A percentile compares a stretch with the other conserved stretches of the same genome.
These are phyloP conservation scores for Talaromyces proteolyticus DNA, from an alignment of 495 filamentous ascomycete species.

Conservation along the genomic window DNA sequence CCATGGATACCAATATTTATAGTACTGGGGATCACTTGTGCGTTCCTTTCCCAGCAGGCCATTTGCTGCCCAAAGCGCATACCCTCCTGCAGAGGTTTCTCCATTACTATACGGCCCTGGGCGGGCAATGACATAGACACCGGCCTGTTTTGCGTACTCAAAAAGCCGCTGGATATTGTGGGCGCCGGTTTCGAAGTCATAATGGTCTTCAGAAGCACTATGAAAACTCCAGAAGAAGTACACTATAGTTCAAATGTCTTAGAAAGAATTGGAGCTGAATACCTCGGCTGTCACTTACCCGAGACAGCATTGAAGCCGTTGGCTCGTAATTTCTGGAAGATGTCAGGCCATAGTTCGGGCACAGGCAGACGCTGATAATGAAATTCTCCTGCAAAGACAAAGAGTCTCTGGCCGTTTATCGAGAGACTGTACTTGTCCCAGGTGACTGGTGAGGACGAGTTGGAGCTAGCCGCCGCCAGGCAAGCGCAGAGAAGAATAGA, in stretches of 20 bases:
- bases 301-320: constrained; percentile 50
- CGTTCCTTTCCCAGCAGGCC: constrained; percentile 40
- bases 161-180: constrained; percentile 49
- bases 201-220: constrained; percentile 35
- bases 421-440: constrained; percentile 57
- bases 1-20: constrained; percentile 38
- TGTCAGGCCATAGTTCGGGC: constrained; percentile 54
- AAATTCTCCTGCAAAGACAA: constrained; percentile 53
- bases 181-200: constrained; percentile 51
- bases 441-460: constrained; percentile 7
- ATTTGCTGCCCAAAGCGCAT: constrained; percentile 46
- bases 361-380: constrained; percentile 53
- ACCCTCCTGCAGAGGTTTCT: constrained; percentile 42
- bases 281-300: not conserved
- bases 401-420: constrained; percentile 49
- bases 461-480: not conserved
- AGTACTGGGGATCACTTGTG: constrained; percentile 34
- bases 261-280: constrained; percentile 16
- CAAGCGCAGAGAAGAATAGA: too few species aligned
- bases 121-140: constrained; percentile 52
- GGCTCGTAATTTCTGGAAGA: constrained; percentile 58
- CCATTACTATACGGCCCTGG: constrained; percentile 58
- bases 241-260: constrained; percentile 27
- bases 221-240: constrained; percentile 56
- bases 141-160: constrained; percentile 49